Evolutionary conservation across 306 rosid genomes (phyloP).

Genomic region (Rosa rugosa): DNA sequence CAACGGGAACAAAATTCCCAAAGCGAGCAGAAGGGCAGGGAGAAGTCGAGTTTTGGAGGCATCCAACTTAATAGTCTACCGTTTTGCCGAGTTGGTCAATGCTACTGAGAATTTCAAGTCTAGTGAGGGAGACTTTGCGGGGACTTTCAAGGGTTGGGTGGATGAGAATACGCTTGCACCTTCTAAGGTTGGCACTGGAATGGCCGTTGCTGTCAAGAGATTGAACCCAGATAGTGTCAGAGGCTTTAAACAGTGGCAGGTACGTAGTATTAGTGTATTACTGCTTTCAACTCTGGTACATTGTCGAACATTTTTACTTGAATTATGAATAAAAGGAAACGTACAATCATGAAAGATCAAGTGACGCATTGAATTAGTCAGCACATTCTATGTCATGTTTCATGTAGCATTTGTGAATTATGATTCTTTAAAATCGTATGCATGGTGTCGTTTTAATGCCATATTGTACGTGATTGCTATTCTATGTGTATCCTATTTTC

Average conservation of each 20-base stretch:
- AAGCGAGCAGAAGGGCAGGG: background rate
- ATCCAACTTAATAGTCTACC: background rate
- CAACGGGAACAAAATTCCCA: background rate
- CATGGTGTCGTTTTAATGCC: background rate
- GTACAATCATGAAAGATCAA: background rate
- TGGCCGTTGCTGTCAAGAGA: background rate
- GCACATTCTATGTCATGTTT: background rate
- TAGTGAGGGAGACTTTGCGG: background rate
- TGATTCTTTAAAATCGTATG: background rate
- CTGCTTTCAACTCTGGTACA: background rate
- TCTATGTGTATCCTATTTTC: too few species aligned
- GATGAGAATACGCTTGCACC: background rate
- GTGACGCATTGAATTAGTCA: background rate
- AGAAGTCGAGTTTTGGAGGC: background rate
- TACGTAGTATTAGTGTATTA: too few species aligned
- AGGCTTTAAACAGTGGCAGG: background rate
- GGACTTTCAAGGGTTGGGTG: conserved; percentile 7
- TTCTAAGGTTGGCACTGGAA: background rate
- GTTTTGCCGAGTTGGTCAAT: background rate
- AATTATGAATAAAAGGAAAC: conserved; percentile 22
- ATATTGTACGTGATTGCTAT: background rate
- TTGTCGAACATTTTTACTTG: background rate
- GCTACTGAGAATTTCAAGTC: background rate
- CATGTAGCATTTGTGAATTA: background rate
- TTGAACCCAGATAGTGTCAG: background rate